A percentile compares a stretch with the other conserved stretches of the same genome.
Conservation (phyloP, 257 asterid genomes). For the Solanum chmielewskii region DNA sequence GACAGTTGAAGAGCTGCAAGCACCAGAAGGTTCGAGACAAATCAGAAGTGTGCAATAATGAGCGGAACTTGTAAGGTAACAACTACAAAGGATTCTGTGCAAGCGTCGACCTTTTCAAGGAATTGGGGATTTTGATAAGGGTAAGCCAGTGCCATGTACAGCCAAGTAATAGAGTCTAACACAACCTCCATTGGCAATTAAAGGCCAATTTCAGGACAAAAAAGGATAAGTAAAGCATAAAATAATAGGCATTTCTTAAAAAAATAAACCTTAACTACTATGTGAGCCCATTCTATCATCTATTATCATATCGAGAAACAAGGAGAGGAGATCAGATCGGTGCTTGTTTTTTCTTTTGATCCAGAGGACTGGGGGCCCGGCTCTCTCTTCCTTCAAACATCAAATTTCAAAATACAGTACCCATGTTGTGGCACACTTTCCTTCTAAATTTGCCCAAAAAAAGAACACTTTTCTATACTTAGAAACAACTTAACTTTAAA, state of each 20-base stretch:
- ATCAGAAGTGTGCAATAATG: neutral
- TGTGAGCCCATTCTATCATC: neutral
- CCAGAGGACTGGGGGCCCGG: neutral
- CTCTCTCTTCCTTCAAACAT: neutral
- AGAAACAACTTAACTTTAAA: neutral
- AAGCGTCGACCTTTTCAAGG: neutral
- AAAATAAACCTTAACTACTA: neutral
- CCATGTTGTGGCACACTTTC: neutral
- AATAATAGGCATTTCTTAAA: neutral
- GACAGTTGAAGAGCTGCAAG: conserved; percentile 90
- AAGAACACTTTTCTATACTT: neutral
- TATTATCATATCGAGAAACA: neutral
- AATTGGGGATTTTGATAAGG: neutral
- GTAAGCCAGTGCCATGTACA: neutral
- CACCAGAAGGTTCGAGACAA: neutral
- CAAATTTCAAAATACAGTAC: neutral
- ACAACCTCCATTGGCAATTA: neutral
- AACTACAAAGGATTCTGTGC: neutral
- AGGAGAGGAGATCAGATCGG: neutral
- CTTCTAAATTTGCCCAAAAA: neutral
- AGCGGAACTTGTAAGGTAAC: neutral
- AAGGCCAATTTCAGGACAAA: neutral
- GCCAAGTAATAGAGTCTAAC: neutral
- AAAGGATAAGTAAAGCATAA: neutral
- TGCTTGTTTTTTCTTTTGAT: neutral